These are phyloP conservation scores for Neurospora pannonica DNA, from an alignment of 495 filamentous ascomycete species.

Conservation along the genomic window DNA sequence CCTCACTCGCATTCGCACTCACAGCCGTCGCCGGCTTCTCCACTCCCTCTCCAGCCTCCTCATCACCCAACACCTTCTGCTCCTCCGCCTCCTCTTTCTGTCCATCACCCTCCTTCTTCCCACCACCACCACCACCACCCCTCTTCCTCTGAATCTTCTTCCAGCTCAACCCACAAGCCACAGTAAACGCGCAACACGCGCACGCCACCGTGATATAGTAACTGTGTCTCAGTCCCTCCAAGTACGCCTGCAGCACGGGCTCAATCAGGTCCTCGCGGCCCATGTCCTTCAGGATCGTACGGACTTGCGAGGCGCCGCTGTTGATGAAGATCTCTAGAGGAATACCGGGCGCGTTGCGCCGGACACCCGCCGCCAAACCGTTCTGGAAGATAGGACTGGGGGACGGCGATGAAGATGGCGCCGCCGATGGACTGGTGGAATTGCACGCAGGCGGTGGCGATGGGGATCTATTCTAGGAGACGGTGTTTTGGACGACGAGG, in stretches of 20 bases:
- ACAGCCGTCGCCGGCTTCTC: neutral
- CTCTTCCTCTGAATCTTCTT: too few relatives aligned
- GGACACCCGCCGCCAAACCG: conserved; percentile 34
- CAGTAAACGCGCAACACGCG: too few relatives aligned
- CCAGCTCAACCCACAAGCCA: too few relatives aligned
- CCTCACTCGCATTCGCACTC: conserved; percentile 1
- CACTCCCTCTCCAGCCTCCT: too few relatives aligned
- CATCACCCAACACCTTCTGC: too few relatives aligned
- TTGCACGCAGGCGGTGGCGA: conserved; percentile 54
- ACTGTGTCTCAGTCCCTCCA: too few relatives aligned
- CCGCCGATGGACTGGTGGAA: conserved; percentile 61
- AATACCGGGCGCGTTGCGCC: conserved; percentile 18
- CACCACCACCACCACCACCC: too few relatives aligned
- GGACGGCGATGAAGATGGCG: conserved; percentile 60
- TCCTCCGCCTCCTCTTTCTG: too few relatives aligned
- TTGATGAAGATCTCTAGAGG: conserved; percentile 30
- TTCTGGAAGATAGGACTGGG: conserved; percentile 58
- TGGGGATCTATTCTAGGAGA: conserved; percentile 50
- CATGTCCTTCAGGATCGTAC: conserved; percentile 22
- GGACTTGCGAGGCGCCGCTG: conserved; percentile 36
- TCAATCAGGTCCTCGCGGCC: conserved; percentile 17
- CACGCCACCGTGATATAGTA: too few relatives aligned
- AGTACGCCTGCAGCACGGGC: conserved; percentile 33
- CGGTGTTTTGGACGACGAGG: conserved; percentile 43
- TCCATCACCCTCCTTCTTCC: too few relatives aligned